Evolutionary conservation across 305 asterid species (phyloP).

Genomic region (Fraxinus platypoda): DNA sequence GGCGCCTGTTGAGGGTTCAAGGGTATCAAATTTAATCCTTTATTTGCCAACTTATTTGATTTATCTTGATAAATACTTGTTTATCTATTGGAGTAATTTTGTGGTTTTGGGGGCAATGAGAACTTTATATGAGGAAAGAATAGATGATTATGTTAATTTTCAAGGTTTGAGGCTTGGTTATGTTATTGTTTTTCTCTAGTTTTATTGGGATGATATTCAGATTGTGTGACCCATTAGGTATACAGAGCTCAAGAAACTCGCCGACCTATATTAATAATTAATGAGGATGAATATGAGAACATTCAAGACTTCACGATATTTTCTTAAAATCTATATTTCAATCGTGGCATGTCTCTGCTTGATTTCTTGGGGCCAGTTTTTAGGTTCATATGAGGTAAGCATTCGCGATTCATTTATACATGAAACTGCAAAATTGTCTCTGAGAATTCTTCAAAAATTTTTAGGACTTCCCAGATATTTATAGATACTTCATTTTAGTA

Average conservation of each 20-base stretch:
- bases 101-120: not conserved
- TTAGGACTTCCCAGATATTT: not conserved
- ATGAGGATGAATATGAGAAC: not conserved
- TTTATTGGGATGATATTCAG: not conserved
- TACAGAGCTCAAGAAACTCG: not conserved
- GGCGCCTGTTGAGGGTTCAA: constrained; percentile 68
- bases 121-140: not conserved
- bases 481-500: not conserved
- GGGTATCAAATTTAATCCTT: constrained; percentile 49
- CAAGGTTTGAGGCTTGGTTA: not conserved
- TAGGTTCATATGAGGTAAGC: not conserved
- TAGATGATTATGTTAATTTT: not conserved
- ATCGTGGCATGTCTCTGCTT: not conserved
- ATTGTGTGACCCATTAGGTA: not conserved
- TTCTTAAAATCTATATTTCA: not conserved
- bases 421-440: not conserved
- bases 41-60: not conserved
- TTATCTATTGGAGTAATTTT: constrained; percentile 8
- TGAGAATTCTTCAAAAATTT: not conserved
- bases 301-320: not conserved
- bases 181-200: not conserved
- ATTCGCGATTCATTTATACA: not conserved
- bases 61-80: constrained; percentile 2
- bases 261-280: not conserved
- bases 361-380: not conserved